These are phyloP conservation scores for Lactarius psammicola DNA, from an alignment of 768 basidiomycete genomes.

Conservation along the genomic window DNA sequence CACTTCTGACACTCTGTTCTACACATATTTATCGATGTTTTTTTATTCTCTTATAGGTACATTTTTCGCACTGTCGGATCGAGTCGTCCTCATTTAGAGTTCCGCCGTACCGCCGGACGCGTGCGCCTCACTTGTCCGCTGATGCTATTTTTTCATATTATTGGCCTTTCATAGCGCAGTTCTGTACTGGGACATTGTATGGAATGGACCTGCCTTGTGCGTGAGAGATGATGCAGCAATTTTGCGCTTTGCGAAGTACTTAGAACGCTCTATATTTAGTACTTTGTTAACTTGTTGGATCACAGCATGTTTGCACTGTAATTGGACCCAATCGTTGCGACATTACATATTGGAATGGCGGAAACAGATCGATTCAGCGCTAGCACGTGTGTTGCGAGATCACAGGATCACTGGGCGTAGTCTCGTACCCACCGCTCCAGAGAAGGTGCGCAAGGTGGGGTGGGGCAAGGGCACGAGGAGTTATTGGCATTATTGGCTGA, in stretches of 20 bases:
- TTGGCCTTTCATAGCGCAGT: conserved; percentile 5
- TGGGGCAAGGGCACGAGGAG: too few relatives aligned
- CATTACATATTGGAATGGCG: neutral
- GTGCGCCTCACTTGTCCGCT: conserved; percentile 6
- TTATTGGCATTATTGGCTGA: too few relatives aligned
- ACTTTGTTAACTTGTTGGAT: neutral
- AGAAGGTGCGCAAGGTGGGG: too few relatives aligned
- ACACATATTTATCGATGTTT: conserved; percentile 5
- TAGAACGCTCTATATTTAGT: neutral
- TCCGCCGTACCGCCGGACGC: conserved; percentile 17
- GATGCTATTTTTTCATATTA: conserved; percentile 21
- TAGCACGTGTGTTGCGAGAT: too few relatives aligned
- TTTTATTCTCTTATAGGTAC: neutral
- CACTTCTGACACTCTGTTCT: conserved; percentile 5
- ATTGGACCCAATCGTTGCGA: neutral
- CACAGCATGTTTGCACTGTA: neutral
- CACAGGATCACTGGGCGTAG: too few relatives aligned
- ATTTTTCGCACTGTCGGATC: conserved; percentile 7
- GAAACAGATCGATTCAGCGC: neutral
- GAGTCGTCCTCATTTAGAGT: conserved; percentile 10
- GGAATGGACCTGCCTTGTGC: neutral
- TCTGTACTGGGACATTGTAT: conserved; percentile 6
- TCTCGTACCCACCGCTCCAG: too few relatives aligned
- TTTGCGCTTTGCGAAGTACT: neutral
- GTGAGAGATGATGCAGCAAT: neutral